These are phyloP conservation scores for Termitomyces sp. DNA, from an alignment of 768 basidiomycete genomes.

Conservation along the genomic window DNA sequence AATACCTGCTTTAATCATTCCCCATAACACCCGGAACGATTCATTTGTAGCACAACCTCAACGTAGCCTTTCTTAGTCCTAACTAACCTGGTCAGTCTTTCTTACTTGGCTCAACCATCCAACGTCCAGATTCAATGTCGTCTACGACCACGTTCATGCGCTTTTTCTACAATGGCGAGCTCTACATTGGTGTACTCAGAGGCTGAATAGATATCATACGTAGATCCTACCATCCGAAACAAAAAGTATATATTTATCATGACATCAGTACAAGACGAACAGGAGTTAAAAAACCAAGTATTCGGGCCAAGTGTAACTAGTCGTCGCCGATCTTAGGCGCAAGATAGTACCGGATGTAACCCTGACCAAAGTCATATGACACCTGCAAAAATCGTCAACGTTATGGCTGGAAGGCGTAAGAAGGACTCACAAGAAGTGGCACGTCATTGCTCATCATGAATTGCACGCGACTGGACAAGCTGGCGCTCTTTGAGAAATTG, in stretches of 20 bases:
- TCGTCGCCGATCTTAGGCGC: constrained; percentile 95
- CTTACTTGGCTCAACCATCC: no score
- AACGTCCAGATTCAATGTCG: no score
- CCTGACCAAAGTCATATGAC: constrained; percentile 85
- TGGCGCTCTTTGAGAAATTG: constrained; percentile 90
- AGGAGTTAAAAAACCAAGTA: neutral
- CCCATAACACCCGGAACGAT: no score
- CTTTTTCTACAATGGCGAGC: no score
- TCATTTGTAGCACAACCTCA: no score
- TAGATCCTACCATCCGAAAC: no score
- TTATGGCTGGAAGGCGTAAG: neutral
- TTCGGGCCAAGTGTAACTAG: neutral
- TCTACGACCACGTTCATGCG: no score
- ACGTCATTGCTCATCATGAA: constrained; percentile 93
- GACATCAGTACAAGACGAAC: neutral
- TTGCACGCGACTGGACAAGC: constrained; percentile 66
- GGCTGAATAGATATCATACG: no score
- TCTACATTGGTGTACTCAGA: no score
- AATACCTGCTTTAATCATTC: no score
- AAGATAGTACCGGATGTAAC: constrained; percentile 89
- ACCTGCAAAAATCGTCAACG: constrained; percentile 41
- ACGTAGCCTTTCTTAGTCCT: neutral
- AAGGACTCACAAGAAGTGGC: constrained; percentile 65
- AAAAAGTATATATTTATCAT: constrained; percentile 2
- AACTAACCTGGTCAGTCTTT: no score